Conservation (phyloP, 2,329 filamentous ascomycete species). For the Bipolaris bicolor region DNA sequence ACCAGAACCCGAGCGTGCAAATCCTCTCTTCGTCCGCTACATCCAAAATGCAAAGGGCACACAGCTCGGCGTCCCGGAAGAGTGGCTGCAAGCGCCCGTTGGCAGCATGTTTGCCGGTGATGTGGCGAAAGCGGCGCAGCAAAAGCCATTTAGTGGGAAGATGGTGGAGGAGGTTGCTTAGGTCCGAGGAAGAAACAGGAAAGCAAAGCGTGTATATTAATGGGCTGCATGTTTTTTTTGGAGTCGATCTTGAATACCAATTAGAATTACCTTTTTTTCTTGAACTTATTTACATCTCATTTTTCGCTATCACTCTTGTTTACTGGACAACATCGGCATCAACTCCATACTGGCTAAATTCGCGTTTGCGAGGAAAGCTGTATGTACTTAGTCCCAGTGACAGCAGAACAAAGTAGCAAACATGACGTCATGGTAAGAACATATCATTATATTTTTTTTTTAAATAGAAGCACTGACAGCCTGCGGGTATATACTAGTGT, state of each 20-base stretch:
- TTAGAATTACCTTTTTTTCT: neutral
- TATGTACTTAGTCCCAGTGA: too few relatives aligned
- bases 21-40: constrained; percentile 72
- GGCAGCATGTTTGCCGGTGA: constrained; percentile 62
- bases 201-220: constrained; percentile 2
- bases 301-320: neutral
- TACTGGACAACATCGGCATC: too few relatives aligned
- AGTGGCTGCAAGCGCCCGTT: constrained; percentile 68
- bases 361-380: too few relatives aligned
- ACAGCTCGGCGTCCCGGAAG: constrained; percentile 68
- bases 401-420: too few relatives aligned
- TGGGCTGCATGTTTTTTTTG: neutral
- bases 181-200: neutral
- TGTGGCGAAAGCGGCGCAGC: constrained; percentile 30
- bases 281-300: neutral
- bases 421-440: neutral
- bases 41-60: constrained; percentile 68
- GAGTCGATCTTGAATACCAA: neutral
- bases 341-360: too few relatives aligned
- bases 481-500: neutral
- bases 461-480: neutral
- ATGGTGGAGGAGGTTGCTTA: constrained; percentile 50
- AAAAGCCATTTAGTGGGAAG: constrained; percentile 36
- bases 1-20: constrained; percentile 55
- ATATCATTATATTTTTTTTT: constrained; percentile 1